Evolutionary conservation across 345 rosid genomes (phyloP).

Genomic region (Gossypium arboreum): DNA sequence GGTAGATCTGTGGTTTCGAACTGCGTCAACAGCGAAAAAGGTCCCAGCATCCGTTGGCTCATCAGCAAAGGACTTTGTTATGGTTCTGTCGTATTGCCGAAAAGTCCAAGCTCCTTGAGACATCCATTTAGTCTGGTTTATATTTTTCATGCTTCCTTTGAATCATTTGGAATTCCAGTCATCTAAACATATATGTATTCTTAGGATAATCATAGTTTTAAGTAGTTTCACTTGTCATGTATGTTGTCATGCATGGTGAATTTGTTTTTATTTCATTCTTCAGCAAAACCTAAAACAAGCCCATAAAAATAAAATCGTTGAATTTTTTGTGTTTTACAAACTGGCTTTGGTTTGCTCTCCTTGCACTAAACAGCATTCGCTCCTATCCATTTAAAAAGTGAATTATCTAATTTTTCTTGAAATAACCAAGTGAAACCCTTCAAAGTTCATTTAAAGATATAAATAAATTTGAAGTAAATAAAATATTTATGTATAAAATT

Average conservation of each 20-base stretch:
- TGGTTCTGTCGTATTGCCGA: conserved; percentile 62
- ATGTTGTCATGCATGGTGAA: not conserved
- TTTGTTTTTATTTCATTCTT: conserved; percentile 2
- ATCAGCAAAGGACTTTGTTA: conserved; percentile 67
- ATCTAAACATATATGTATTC: not conserved
- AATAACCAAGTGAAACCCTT: too few relatives aligned
- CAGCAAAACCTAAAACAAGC: not conserved
- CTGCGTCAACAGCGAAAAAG: conserved; percentile 41
- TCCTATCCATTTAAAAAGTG: too few relatives aligned
- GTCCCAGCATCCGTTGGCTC: conserved; percentile 53
- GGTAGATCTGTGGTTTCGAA: conserved; percentile 59
- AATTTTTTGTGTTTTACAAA: too few relatives aligned
- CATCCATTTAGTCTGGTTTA: not conserved
- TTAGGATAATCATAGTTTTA: not conserved
- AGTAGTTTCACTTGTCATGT: not conserved
- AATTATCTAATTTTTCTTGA: too few relatives aligned
- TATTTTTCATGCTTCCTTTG: not conserved
- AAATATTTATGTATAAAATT: too few relatives aligned
- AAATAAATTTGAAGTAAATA: too few relatives aligned
- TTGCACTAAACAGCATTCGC: too few relatives aligned
- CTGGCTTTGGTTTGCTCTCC: too few relatives aligned
- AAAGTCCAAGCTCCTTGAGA: conserved; percentile 34
- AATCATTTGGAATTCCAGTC: not conserved
- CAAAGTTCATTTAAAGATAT: too few relatives aligned
- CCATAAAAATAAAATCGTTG: not conserved